A percentile compares a stretch with the other conserved stretches of the same genome.
Evolutionary conservation across 1,284 basidiomycete species (phyloP).

Genomic region (Cerrena zonata): DNA sequence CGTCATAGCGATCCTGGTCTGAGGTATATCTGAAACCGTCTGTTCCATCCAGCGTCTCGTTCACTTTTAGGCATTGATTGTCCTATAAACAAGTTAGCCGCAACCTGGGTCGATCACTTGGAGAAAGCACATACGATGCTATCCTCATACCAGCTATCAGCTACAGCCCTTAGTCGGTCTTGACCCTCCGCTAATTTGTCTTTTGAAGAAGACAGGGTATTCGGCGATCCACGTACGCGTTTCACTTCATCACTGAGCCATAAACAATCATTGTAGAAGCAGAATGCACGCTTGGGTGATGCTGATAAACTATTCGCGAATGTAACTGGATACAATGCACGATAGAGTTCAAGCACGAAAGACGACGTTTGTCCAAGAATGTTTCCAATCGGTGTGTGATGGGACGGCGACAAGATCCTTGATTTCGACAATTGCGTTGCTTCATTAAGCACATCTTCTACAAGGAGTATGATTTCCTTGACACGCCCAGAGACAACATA

Average conservation of each 20-base stretch:
- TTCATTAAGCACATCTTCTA: conserved; percentile 55
- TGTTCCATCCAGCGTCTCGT: conserved; percentile 52
- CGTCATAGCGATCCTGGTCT: conserved; percentile 72
- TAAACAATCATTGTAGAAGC: conserved; percentile 81
- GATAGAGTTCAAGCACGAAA: conserved; percentile 75
- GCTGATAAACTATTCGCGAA: conserved; percentile 49
- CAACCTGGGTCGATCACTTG: conserved; percentile 1
- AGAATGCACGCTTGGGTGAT: conserved; percentile 61
- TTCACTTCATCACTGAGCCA: conserved; percentile 56
- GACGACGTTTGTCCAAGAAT: conserved; percentile 57
- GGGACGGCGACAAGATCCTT: conserved; percentile 39
- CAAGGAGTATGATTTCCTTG: conserved; percentile 52
- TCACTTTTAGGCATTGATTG: conserved; percentile 38
- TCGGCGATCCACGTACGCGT: conserved; percentile 29
- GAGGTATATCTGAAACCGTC: conserved; percentile 70
- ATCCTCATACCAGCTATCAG: conserved; percentile 64
- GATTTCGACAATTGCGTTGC: conserved; percentile 52
- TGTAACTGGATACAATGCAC: conserved; percentile 74
- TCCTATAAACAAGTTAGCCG: conserved; percentile 24
- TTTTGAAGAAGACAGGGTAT: conserved; percentile 28
- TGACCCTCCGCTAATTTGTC: conserved; percentile 47
- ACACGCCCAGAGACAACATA: conserved; percentile 55
- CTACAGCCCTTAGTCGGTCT: conserved; percentile 44
- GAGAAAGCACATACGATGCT: conserved; percentile 48
- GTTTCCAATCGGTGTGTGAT: conserved; percentile 37